These are phyloP conservation scores for Melianthus villosus DNA, from an alignment of 441 rosid genomes.

Conservation along the genomic window DNA sequence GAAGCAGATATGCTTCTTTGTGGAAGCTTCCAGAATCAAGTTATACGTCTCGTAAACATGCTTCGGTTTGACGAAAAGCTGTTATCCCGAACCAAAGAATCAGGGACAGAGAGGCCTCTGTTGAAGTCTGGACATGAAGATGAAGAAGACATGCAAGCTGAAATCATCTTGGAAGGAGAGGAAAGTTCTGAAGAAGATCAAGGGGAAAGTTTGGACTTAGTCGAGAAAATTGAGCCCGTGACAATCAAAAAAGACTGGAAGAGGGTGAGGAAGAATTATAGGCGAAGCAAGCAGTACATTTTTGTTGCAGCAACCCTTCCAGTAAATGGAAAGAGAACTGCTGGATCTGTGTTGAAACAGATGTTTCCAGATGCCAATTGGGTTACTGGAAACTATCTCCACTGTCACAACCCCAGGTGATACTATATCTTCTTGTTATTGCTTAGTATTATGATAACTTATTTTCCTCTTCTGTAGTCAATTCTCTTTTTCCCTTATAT, in stretches of 20 bases:
- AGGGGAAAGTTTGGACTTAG: slow-evolving; percentile 13
- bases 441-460: neutral
- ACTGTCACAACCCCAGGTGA: slow-evolving; percentile 83
- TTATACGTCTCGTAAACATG: slow-evolving; percentile 61
- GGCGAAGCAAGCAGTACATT: slow-evolving; percentile 73
- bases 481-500: no score
- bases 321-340: slow-evolving; percentile 75
- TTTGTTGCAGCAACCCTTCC: slow-evolving; percentile 96
- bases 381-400: slow-evolving; percentile 85
- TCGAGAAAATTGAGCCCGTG: slow-evolving; percentile 16
- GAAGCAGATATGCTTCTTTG: slow-evolving; percentile 96
- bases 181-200: slow-evolving; percentile 27
- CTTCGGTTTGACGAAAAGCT: slow-evolving; percentile 64
- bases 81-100: slow-evolving; percentile 28
- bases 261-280: slow-evolving; percentile 53
- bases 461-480: no score
- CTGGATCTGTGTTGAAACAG: slow-evolving; percentile 64
- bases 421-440: neutral
- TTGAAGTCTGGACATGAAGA: slow-evolving; percentile 13
- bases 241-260: slow-evolving; percentile 45
- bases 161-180: slow-evolving; percentile 20
- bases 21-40: slow-evolving; percentile 77
- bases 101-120: slow-evolving; percentile 15
- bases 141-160: slow-evolving; percentile 13
- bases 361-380: slow-evolving; percentile 82